Base-by-base conservation (phyloP, 1,284 basidiomycete genomes). In the Ceratobasidium sp. region DNA sequence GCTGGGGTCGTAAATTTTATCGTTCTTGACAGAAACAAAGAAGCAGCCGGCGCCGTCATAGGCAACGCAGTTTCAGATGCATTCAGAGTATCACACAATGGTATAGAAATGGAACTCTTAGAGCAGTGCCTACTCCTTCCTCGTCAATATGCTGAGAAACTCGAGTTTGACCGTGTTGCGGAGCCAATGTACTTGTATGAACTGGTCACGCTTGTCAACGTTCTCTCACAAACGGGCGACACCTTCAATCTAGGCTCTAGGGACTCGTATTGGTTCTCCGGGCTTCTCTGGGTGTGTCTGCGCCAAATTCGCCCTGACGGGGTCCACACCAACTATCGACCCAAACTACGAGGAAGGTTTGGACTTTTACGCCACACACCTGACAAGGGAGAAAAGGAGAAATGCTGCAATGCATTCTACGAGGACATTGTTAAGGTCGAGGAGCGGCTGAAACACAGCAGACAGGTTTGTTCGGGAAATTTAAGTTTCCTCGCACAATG, bases 251-350 rank as follows among this genome's bases (percentile, higher is more conserved):
- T 39, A 14, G 36, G 36, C 8, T 6, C 8, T 14, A 14, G 14
- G 14, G 43, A 61, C 23, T 61, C 36, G n/a, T 61, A 61, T 61
- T 43, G 34, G 59, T 61, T 61, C 32, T 32, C 59, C 18, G 59
- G 59, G 21, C 14, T 61, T 14, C 28, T 61, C 23, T 61, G 59
- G 59, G 59, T 41, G n/a, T 61, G 59, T 28, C 26, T 61, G 23
- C 59, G 36, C 39, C 5, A 10, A 3, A 39, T 61, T n/a, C 34
- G 39, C 8, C 59, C 59, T 5, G n/a, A 28, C 9, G 39, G 36
- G 9, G 14, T 28, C 3, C 28, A 61, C 26, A 21, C n/a, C 26
- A 39, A 39, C 14, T 14, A 39, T 6, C 12, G 41, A n/a, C 36
- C 34, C 16, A 41, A 61, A n/a, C 18, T 43, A 23, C 34, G 59